Percentiles rank a stretch among this genome's conserved stretches.
Conservation (phyloP, 768 basidiomycete genomes). For the Paxillus ammoniavirescens region DNA sequence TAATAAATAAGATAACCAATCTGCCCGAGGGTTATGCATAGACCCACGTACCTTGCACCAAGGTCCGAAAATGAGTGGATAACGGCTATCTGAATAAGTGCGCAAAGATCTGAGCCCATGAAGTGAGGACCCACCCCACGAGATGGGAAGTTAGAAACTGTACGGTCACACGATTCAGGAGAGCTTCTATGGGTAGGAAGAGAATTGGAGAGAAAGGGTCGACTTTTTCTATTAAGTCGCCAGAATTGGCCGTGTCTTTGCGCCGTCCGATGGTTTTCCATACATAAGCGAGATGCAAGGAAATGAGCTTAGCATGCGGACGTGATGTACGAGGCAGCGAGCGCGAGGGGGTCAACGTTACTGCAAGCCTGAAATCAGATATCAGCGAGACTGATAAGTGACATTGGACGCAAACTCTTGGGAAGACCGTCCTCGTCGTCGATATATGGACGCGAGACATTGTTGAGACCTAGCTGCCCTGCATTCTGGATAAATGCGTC, state of each 20-base stretch:
- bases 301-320: slow-evolving; percentile 30
- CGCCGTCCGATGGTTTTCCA: slow-evolving; percentile 30
- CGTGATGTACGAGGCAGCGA: slow-evolving; percentile 28
- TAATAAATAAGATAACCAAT: slow-evolving; percentile 24
- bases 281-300: slow-evolving; percentile 41
- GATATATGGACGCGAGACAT: slow-evolving; percentile 52
- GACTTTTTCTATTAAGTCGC: slow-evolving; percentile 33
- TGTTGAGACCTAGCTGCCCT: slow-evolving; percentile 52
- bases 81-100: slow-evolving; percentile 46
- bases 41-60: slow-evolving; percentile 53
- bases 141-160: slow-evolving; percentile 60
- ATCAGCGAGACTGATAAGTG: slow-evolving; percentile 4
- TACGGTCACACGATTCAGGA: slow-evolving; percentile 50
- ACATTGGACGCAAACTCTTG: slow-evolving; percentile 35
- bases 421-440: slow-evolving; percentile 41
- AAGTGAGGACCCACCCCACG: slow-evolving; percentile 45
- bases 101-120: slow-evolving; percentile 7
- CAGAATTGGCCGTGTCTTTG: slow-evolving; percentile 7
- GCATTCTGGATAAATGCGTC: slow-evolving; percentile 49
- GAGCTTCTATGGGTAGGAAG: slow-evolving; percentile 51
- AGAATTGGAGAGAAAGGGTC: slow-evolving; percentile 54
- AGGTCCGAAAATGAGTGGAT: slow-evolving; percentile 74
- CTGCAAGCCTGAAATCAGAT: slow-evolving; percentile 27
- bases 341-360: slow-evolving; percentile 40
- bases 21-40: slow-evolving; percentile 5